Evolutionary conservation across 805 yeast genomes (phyloP).

Genomic region (Brettanomyces naardenensis): DNA sequence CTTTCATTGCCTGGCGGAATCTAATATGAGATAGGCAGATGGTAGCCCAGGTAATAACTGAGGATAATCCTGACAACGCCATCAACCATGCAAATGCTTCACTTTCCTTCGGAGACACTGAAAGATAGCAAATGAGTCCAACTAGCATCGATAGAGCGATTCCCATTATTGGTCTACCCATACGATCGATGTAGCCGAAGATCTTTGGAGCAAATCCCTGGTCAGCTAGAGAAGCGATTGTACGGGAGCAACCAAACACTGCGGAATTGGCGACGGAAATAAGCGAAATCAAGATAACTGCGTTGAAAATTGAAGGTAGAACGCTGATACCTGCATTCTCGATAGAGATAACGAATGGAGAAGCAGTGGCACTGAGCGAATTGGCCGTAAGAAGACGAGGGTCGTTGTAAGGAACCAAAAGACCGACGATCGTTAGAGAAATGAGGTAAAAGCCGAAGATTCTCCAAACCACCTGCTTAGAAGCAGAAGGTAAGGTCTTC

Average conservation of each 20-base stretch:
- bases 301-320: slow-evolving; percentile 59
- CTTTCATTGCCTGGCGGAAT: slow-evolving; percentile 52
- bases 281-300: slow-evolving; percentile 58
- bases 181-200: slow-evolving; percentile 57
- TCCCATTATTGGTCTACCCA: slow-evolving; percentile 67
- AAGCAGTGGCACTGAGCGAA: slow-evolving; percentile 43
- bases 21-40: slow-evolving; percentile 56
- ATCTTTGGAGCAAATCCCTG: slow-evolving; percentile 54
- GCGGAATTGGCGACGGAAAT: slow-evolving; percentile 67
- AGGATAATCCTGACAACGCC: slow-evolving; percentile 61
- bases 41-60: slow-evolving; percentile 68
- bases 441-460: slow-evolving; percentile 45
- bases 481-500: slow-evolving; percentile 50
- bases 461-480: slow-evolving; percentile 55
- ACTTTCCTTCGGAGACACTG: slow-evolving; percentile 43
- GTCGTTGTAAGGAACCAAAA: slow-evolving; percentile 48
- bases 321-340: slow-evolving; percentile 48
- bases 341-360: slow-evolving; percentile 64
- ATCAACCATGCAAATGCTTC: slow-evolving; percentile 64
- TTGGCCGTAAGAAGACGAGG: slow-evolving; percentile 36
- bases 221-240: slow-evolving; percentile 52
- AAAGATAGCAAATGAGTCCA: slow-evolving; percentile 51
- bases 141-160: slow-evolving; percentile 39
- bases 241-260: slow-evolving; percentile 58
- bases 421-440: slow-evolving; percentile 39